Conservation (phyloP, 345 rosid species). For the Pseudoturritis turrita region DNA sequence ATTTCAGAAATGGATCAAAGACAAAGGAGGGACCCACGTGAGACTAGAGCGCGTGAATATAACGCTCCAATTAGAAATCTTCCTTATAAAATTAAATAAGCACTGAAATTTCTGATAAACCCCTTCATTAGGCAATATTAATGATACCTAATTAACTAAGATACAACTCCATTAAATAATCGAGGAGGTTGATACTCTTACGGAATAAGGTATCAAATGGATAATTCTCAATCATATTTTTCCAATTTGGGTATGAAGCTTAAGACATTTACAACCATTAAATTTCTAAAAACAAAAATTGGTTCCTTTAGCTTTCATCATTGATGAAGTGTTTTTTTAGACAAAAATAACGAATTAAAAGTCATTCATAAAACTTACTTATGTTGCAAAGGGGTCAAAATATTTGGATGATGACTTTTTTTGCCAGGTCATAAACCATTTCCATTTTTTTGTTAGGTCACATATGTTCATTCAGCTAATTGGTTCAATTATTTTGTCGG, state of each 20-base stretch:
- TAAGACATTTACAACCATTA: not conserved
- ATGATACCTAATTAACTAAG: not conserved
- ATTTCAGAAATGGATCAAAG: slow-evolving; percentile 12
- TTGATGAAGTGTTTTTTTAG: not conserved
- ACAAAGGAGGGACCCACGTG: slow-evolving; percentile 14
- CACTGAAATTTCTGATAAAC: not conserved
- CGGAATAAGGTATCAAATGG: not conserved
- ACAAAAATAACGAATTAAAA: not conserved
- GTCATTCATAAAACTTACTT: not conserved
- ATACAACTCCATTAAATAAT: not conserved
- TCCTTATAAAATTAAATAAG: not conserved
- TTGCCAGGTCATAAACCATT: not conserved
- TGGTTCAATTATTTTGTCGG: not conserved
- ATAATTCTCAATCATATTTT: not conserved
- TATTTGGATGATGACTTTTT: too few species aligned
- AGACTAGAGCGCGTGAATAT: not conserved
- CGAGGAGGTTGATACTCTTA: not conserved
- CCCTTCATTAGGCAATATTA: not conserved
- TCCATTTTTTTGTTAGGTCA: not conserved
- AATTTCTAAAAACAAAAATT: not conserved
- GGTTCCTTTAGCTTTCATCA: not conserved
- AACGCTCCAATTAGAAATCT: slow-evolving; percentile 13
- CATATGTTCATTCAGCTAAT: not conserved
- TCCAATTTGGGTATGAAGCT: not conserved
- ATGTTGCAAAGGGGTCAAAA: not conserved